phyloP scores from a whole-genome alignment of 1,139 yeast genomes.

The Yamadazyma sp. region DNA sequence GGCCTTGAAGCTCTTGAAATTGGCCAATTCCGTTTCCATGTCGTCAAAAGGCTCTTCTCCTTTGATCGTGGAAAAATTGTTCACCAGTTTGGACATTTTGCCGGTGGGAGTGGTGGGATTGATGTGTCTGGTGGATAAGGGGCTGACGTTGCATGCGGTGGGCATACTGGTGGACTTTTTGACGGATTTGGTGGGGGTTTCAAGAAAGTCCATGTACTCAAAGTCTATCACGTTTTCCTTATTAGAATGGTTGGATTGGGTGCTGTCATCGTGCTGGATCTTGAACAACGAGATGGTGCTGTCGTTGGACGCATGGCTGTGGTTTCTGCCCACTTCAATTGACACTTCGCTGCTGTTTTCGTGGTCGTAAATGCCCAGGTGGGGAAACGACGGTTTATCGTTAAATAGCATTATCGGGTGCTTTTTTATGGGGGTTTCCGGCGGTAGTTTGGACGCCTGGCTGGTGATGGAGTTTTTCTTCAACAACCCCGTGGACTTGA shows the following conservation, averaged over 20 bases:
- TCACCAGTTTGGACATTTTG: conserved; percentile 6
- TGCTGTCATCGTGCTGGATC: conserved; percentile 12
- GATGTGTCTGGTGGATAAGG: conserved; percentile 20
- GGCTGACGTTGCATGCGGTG: conserved; percentile 26
- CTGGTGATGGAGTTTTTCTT: conserved; percentile 55
- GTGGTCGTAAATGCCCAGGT: conserved; percentile 10
- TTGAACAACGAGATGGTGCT: conserved; percentile 36
- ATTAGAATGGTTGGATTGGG: conserved; percentile 1
- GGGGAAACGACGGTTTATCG: conserved; percentile 8
- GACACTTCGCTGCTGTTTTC: conserved; percentile 23
- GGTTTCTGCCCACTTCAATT: conserved; percentile 45
- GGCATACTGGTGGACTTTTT: conserved; percentile 34
- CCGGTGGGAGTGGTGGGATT: conserved; percentile 15
- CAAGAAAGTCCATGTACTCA: conserved; percentile 26
- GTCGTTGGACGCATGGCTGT: conserved; percentile 27
- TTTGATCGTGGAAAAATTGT: conserved; percentile 2
- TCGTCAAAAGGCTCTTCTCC: background rate
- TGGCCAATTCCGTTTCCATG: conserved; percentile 8
- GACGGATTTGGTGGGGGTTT: conserved; percentile 46
- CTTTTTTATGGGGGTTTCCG: conserved; percentile 83
- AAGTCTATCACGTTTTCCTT: conserved; percentile 9
- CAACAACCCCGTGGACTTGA: conserved; percentile 70
- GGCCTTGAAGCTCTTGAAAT: background rate
- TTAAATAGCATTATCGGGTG: conserved; percentile 45
- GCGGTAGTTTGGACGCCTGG: conserved; percentile 43